Base-by-base conservation (phyloP, 306 rosid genomes). In the Corylus heterophylla region DNA sequence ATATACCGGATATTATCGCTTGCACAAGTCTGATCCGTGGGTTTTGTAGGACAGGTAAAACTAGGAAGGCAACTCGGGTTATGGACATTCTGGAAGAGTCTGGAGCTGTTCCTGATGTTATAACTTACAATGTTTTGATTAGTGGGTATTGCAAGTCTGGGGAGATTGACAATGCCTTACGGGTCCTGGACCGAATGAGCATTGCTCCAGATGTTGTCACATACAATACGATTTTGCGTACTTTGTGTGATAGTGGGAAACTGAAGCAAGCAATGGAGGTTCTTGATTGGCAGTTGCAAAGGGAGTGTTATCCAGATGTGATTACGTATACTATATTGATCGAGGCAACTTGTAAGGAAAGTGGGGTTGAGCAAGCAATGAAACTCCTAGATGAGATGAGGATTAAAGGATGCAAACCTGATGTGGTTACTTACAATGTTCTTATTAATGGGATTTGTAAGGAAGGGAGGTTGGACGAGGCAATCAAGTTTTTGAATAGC, bases 291-390 rank as follows among this genome's bases (percentile, higher is more conserved):
- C 94, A 91, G 76, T 18, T 93, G 82, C 86, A 87, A 31, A 88
- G 90, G 80, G 96, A 63, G 66, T 91, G 98, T 71, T 96, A 93
- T 86, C 99, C 99, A 0, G 96, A 96, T 89, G 98, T 96, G 37
- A 83, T 96, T 78, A 93, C 98, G 0, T 96, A 96, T 77, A 96
- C 94, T 10, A 93, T 93, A 66, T 82, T 96, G 92, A 93, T 96
- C 51, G 98, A 96, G 83, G 99, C 97, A 48, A 91, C 96, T 64
- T 96, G 98, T 49, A 96, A 90, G 74, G 97, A 89, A 75, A 88
- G 89, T 52, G 98, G 99, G 17, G 97, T 96, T 78, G 91, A 78
- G 76, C 87, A 96, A 81, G 98, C 93, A 4, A 96, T 93, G 97
- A 91, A 90, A 75, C 87, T 96, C 63, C 76, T 96, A 48, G 98